Evolutionary conservation across 176 grass and related monocot species (phyloP).

Genomic region (Elaeis guineensis): DNA sequence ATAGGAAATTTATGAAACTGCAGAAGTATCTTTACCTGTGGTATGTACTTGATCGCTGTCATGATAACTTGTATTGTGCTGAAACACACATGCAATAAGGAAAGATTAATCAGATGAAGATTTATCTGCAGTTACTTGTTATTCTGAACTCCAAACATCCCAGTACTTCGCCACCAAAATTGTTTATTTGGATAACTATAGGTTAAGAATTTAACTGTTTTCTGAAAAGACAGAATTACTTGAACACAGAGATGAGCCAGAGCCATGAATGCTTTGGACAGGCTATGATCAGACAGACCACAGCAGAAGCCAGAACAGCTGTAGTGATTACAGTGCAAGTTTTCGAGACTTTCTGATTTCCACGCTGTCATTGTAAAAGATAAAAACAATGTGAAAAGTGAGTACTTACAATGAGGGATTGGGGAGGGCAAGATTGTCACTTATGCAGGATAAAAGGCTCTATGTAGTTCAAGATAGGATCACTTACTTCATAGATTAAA

Average conservation of each 20-base stretch:
- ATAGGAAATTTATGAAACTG: neutral
- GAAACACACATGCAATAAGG: slow-evolving; percentile 22
- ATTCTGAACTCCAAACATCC: neutral
- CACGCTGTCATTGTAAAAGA: slow-evolving; percentile 39
- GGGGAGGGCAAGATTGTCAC: neutral
- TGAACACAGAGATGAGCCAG: slow-evolving; percentile 90
- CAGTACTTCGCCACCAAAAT: neutral
- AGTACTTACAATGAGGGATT: too few species aligned
- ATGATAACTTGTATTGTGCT: slow-evolving; percentile 91
- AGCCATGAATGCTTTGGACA: slow-evolving; percentile 76
- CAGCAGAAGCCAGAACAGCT: slow-evolving; percentile 49
- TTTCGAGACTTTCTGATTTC: slow-evolving; percentile 84
- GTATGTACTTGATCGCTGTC: slow-evolving; percentile 98
- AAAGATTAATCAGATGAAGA: neutral
- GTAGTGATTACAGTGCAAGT: slow-evolving; percentile 50
- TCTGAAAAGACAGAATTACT: slow-evolving; percentile 37
- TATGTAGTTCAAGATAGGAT: neutral
- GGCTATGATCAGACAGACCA: slow-evolving; percentile 64
- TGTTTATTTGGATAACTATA: neutral
- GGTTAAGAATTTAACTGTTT: slow-evolving; percentile 1
- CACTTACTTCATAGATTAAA: slow-evolving; percentile 86
- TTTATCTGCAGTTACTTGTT: neutral
- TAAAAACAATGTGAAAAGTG: too few species aligned
- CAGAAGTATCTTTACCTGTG: slow-evolving; percentile 53
- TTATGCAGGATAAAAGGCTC: neutral